Evolutionary conservation across 176 grass and related monocot genomes (phyloP), one percentile per base, ranked within the genome.

Genomic region (Panicum miliaceum): DNA sequence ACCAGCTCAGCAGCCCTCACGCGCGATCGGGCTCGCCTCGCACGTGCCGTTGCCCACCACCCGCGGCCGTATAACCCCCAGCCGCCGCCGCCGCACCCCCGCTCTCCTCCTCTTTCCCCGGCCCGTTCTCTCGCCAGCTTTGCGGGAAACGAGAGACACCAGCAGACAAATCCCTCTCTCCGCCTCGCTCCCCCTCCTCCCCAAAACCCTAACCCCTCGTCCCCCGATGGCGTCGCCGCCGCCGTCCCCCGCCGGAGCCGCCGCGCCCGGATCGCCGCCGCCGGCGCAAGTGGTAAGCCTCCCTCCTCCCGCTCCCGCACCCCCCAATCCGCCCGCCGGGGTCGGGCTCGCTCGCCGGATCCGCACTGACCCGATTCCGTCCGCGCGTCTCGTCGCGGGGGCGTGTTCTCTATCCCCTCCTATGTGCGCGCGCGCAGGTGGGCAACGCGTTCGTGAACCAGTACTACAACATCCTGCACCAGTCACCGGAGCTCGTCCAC

Each of bases 401-500:
- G 29, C 29, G 29, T 32, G 29, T 32, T 35, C 3, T 11, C 37
- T 40, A 4, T 32, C 22, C 8, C 40, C 8, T 8, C 40, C 40
- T 0, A 8, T 42, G 40, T 42, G 41, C 6, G 48, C 36, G 32
- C 41, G 9, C 40, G 40, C 80, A 98, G 96, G 92, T 98, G 37
- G 96, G 96, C 22, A 90, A 94, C 84, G 93, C 93, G 47, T 98
- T 98, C 68, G 93, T 98, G 57, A 83, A 95, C n/a, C 96, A 98
- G 83, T 98, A 98, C 82, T 98, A 94, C 85, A 92, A 90, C 83
- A 96, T 99, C 75, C 91, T 99, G 37, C 93, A 95, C 89, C 90
- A 92, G 73, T 94, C 96, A 56, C 96, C 93, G 57, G 89, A 95
- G 68, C 84, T 90, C 82, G 91, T 95, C 37, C 80, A 79, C 91